Base-by-base conservation (phyloP, 257 asterid species). In the Penstemon barbatus region DNA sequence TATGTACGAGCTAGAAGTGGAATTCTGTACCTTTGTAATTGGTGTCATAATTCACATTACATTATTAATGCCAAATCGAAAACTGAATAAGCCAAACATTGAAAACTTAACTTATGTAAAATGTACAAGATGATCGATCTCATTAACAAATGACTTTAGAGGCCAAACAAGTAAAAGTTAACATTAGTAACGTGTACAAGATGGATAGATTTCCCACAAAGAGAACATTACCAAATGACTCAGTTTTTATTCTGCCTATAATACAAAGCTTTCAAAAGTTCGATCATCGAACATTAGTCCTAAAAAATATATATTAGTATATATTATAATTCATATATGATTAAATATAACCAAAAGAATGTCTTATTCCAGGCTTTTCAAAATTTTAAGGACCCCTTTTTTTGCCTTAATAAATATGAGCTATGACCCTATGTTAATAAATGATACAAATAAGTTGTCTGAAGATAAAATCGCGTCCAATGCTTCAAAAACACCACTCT, bases 351-450 rank as follows among this genome's bases (percentile, higher is more conserved):
- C 13, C 48, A 49, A 49, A 9, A 49, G 37, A 39, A 36, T 40
- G 53, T 61, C 72, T 68, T 52, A 58, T 55, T 66, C 11, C 63
- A 67, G 25, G 63, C 68, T 74, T 61, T 73, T 70, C 77, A 75
- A 77, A 76, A 73, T 1, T 25, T 68, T 63, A 56, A 70, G 19
- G 69, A 80, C 66, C 75, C 65, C 71, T 63, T 10, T 3, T 43
- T 61, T 39, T 61, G 77, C 46, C 59, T 69, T 45, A 69, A 52
- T 40, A 54, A 65, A 69, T 51, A 69, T 54, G 33, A 68, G 4
- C 43, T 72, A 62, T 51, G 49, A 15, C 10, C 60, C 70, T 66
- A 56, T 42, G 72, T 51, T 46, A 61, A 49, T 15, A 67, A 65
- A 69, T 50, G 10, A 38, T 43, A 63, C 64, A 42, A 18, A 46